phyloP scores from a whole-genome alignment of 805 yeast species.

The Barnettozyma wickerhamii region DNA sequence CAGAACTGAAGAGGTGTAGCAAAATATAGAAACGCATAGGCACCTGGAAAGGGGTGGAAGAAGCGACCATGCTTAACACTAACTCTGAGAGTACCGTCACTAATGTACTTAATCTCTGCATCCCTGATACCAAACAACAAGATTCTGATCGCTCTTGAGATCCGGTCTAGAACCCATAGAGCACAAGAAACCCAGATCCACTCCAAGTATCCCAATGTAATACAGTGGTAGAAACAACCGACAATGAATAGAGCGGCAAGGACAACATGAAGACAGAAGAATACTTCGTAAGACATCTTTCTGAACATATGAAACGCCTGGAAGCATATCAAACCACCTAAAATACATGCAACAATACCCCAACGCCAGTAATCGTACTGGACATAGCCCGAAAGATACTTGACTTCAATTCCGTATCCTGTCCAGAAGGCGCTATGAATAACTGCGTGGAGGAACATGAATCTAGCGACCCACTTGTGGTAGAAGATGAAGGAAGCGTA shows the following conservation, averaged over 20 bases:
- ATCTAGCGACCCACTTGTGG: constrained; percentile 62
- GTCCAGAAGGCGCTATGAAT: constrained; percentile 21
- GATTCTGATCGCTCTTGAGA: constrained; percentile 38
- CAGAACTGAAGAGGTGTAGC: constrained; percentile 45
- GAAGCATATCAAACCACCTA: constrained; percentile 39
- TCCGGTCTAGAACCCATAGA: constrained; percentile 33
- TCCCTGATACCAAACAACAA: constrained; percentile 11
- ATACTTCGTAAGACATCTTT: constrained; percentile 51
- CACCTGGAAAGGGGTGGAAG: constrained; percentile 49
- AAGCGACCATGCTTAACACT: constrained; percentile 34
- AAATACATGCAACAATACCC: constrained; percentile 44
- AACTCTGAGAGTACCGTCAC: constrained; percentile 43
- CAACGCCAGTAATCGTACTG: constrained; percentile 18
- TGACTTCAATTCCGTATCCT: constrained; percentile 5
- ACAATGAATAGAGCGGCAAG: constrained; percentile 50
- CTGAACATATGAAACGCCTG: constrained; percentile 52
- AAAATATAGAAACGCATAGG: constrained; percentile 52
- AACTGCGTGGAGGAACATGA: constrained; percentile 26
- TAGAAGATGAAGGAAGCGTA: constrained; percentile 56
- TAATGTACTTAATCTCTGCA: constrained; percentile 13
- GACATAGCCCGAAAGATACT: constrained; percentile 10
- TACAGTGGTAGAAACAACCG: constrained; percentile 57
- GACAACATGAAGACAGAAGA: constrained; percentile 53
- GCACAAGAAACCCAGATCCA: constrained; percentile 37
- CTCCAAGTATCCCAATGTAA: constrained; percentile 21